Base-by-base conservation (phyloP, 1,139 yeast genomes). In the Geotrichum cucujoidarum region DNA sequence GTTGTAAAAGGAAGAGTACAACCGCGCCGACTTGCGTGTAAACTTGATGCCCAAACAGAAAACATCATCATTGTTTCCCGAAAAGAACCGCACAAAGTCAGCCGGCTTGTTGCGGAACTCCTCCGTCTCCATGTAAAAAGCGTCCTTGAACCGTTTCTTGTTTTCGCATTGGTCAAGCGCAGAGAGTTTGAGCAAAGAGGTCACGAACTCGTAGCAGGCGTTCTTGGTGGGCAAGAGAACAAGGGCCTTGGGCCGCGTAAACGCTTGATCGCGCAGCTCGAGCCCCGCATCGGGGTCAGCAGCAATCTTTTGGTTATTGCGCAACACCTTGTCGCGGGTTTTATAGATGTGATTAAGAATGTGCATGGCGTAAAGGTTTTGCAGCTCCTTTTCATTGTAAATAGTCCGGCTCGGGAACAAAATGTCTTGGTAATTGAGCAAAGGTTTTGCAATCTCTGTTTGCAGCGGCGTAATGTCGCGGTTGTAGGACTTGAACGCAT, bases 61-160 rank as follows among this genome's bases (percentile, higher is more conserved):
- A 69, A 85, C 83, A 71, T 94, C 98, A 61, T 86, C 88, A 32
- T 90, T 81, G 67, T 90, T 89, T 8, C 99, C 99, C 53, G 80
- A 80, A 69, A 92, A 94, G 42, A 80, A 69, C 48, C 81, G 78
- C 58, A 76, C 78, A 66, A 90, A 92, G 60, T 92, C 96, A 8
- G 78, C 84, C 0, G 97, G 95, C 61, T 87, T 92, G 38, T 74
- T 70, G 1, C 70, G 67, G 16, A 83, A 81, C 3, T 72, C 73
- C 29, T 62, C 62, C 4, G 73, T 64, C 22, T 74, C 75, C 17
- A 75, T 76, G 59, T 69, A 77, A 64, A 86, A 92, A 55, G 89
- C 95, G 11, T 72, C 73, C 41, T 69, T 75, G 62, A 92, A 89
- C 57, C 89, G 80, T 56, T 81, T 81, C 56, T 78, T 80, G 66